Evolutionary conservation across 2,329 filamentous ascomycete genomes (phyloP), one percentile per base, ranked within the genome.

Genomic region (Ophiostoma fasciatum): DNA sequence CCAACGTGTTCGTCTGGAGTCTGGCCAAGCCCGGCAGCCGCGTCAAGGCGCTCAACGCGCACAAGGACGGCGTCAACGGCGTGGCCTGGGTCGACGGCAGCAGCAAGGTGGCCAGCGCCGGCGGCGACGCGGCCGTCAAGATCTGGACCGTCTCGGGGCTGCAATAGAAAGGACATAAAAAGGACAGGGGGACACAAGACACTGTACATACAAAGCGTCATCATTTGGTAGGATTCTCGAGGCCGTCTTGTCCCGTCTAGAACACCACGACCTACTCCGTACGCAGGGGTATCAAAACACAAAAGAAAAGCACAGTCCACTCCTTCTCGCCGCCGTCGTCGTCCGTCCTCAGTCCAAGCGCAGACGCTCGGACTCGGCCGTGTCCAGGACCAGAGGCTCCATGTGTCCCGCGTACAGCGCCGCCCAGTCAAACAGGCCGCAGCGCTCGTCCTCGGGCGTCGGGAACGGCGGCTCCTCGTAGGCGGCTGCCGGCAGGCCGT

Each of bases 1-100:
- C 88, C 0, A 85, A 93, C 50, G 71, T 98, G 15, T 87, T 83
- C 53, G 76, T 94, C 21, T 98, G 90, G 84, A 94, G 83, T 54
- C 58, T 94, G 38, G 66, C 63, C 27, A 82, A 83, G 52, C 88
- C 88, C 1, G 85, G 83, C 3, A 82, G 82, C 57, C 71, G 88
- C 46, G 71, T 92, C 46, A 88, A 90, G 62, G 78, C 76, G 12
- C 60, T 75, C 17, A 93, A 94, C 51, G 85, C 88, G 33, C 90
- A 98, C 61, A 94, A 94, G 61, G 90, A 96, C 51, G 90, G 90
- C 9, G 85, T 96, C 14, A 84, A 80, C 46, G 88, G 82, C 13
- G 79, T 96, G 13, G 70, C 70, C 11, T 98, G 88, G 64, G 66
- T 82, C 12, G 68, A 67, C 20, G 73, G 69, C 8, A 64, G 65